Evolutionary conservation across 139 green algal genomes (phyloP).

Genomic region (Chlamydomonas asymmetrica): DNA sequence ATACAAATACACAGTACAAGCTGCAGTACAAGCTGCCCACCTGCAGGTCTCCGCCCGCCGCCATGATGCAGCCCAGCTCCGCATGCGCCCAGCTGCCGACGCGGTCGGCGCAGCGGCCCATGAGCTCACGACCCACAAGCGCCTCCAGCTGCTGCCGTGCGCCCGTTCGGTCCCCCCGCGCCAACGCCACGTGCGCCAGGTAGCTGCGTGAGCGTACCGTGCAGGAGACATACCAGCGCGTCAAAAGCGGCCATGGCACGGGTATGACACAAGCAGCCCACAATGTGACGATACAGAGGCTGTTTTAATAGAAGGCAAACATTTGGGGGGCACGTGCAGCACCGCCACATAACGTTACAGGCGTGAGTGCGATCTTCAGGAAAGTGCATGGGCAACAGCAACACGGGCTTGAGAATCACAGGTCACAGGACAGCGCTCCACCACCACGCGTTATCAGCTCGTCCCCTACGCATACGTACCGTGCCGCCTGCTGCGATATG

Average conservation of each 20-base stretch:
- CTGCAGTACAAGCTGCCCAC: too few relatives aligned
- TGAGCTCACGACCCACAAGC: constrained; percentile 64
- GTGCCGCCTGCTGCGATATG: constrained; percentile 78
- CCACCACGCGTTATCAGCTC: too few relatives aligned
- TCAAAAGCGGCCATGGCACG: background rate
- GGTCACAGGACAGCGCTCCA: too few relatives aligned
- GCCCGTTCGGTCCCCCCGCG: constrained; percentile 47
- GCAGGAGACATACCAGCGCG: background rate
- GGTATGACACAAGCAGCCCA: constrained; percentile 1
- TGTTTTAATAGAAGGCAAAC: too few relatives aligned
- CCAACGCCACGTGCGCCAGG: constrained; percentile 54
- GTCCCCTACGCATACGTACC: too few relatives aligned
- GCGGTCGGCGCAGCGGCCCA: constrained; percentile 54
- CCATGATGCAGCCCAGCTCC: constrained; percentile 75
- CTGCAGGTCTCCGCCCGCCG: constrained; percentile 39
- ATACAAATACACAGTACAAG: too few relatives aligned
- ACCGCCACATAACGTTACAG: too few relatives aligned
- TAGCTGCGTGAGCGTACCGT: constrained; percentile 13
- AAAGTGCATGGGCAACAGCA: too few relatives aligned
- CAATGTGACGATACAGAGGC: too few relatives aligned
- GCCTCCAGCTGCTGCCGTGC: constrained; percentile 72
- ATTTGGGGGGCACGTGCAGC: too few relatives aligned
- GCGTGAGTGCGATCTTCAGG: too few relatives aligned
- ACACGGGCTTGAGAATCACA: too few relatives aligned
- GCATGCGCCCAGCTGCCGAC: constrained; percentile 72